These are phyloP conservation scores for Rhodotorula taiwanensis DNA, from an alignment of 768 basidiomycete species.

Conservation along the genomic window DNA sequence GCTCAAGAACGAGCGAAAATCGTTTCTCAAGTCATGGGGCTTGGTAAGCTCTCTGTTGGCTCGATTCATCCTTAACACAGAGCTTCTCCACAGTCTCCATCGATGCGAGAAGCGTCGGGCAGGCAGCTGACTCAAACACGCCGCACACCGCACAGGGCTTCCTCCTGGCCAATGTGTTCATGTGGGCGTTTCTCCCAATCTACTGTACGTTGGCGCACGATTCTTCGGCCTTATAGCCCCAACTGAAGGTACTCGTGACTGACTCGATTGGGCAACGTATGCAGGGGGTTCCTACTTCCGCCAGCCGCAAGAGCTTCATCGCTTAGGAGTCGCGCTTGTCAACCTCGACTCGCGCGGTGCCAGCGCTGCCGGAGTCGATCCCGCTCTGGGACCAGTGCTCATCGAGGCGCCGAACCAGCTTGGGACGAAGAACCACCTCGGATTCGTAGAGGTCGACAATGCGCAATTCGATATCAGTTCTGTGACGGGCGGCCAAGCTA, in stretches of 20 bases:
- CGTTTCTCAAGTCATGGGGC: neutral
- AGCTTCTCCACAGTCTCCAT: too few relatives aligned
- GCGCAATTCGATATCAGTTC: constrained; percentile 13
- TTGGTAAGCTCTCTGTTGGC: neutral
- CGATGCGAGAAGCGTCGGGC: too few relatives aligned
- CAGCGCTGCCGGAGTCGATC: constrained; percentile 20
- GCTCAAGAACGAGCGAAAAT: neutral
- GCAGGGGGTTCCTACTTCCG: constrained; percentile 43
- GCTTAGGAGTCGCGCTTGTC: constrained; percentile 41
- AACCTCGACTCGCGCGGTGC: constrained; percentile 43
- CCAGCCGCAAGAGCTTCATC: constrained; percentile 41
- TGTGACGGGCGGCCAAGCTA: neutral
- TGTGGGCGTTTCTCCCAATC: constrained; percentile 40
- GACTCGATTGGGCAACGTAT: neutral
- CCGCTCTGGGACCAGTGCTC: constrained; percentile 43
- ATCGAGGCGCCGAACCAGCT: neutral
- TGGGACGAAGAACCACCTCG: constrained; percentile 4
- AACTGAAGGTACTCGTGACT: neutral
- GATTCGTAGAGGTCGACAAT: constrained; percentile 12
- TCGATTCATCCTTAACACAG: neutral
- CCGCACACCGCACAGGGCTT: too few relatives aligned
- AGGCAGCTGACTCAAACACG: too few relatives aligned
- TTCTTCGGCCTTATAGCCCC: too few relatives aligned
- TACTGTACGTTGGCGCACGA: constrained; percentile 36
- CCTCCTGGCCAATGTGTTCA: constrained; percentile 20